Percentiles rank a stretch among this genome's conserved stretches.
Conservation (phyloP, 2,329 filamentous ascomycete genomes). For the Colletotrichum lentis region DNA sequence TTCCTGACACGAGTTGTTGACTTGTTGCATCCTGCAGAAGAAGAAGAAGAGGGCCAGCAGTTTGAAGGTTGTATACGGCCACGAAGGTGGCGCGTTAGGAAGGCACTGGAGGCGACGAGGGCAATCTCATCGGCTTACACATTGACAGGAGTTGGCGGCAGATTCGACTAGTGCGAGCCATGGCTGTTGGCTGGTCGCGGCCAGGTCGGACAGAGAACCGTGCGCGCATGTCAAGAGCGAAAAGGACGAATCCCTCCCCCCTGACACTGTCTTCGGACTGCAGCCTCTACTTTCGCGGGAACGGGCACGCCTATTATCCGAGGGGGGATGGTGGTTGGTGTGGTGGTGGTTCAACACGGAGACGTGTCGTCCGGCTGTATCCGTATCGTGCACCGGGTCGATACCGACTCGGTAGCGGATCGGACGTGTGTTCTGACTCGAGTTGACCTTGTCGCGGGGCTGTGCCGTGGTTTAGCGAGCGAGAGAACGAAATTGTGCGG, state of each 20-base stretch:
- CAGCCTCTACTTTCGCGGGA: not conserved
- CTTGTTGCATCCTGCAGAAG: not conserved
- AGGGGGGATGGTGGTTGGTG: too few species aligned
- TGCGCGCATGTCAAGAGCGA: not conserved
- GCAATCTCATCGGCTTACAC: not conserved
- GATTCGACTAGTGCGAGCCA: not conserved
- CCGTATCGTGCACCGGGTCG: constrained; percentile 12
- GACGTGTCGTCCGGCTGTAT: constrained; percentile 3
- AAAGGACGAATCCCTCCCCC: not conserved
- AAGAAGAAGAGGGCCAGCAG: not conserved
- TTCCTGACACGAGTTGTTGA: not conserved
- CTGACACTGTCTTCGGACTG: not conserved
- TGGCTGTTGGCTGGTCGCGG: not conserved
- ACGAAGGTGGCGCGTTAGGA: not conserved
- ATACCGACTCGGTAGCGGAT: constrained; percentile 11
- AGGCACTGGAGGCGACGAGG: not conserved
- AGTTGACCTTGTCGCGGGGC: constrained; percentile 31
- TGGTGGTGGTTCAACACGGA: not conserved
- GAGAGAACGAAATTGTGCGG: constrained; percentile 35
- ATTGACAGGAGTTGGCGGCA: not conserved
- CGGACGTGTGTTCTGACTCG: constrained; percentile 29
- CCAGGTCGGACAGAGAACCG: constrained; percentile 2
- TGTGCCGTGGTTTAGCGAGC: constrained; percentile 34
- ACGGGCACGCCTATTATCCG: not conserved
- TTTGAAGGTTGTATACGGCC: not conserved